Conservation (phyloP, 75 land plant genomes). For the Cupressus sempervirens region DNA sequence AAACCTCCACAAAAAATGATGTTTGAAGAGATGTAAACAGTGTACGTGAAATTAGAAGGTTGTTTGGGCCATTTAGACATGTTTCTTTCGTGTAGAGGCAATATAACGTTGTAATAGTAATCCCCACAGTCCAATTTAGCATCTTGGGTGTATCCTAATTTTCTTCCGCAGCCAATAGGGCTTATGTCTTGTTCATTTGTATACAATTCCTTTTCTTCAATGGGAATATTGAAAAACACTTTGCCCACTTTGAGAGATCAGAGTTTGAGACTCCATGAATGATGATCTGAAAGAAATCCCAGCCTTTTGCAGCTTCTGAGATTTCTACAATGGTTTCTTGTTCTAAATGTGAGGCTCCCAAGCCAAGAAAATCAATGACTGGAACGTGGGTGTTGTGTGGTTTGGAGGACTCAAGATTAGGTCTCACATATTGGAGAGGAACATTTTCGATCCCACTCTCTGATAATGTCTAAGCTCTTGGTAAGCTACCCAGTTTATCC, state of each 20-base stretch:
- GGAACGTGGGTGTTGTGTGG: not conserved
- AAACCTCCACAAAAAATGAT: too few species aligned
- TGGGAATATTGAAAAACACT: not conserved
- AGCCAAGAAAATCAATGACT: not conserved
- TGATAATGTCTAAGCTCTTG: not conserved
- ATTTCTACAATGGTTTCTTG: not conserved
- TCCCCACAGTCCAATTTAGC: not conserved
- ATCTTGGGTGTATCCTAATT: not conserved
- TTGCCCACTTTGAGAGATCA: not conserved
- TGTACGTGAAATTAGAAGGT: not conserved
- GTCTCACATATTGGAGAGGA: not conserved
- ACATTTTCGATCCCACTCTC: constrained; percentile 3
- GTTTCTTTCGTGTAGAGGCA: not conserved
- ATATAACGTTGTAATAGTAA: not conserved
- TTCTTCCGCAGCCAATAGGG: not conserved
- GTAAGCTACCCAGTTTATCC: not conserved
- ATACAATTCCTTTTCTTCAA: not conserved
- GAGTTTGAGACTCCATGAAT: not conserved
- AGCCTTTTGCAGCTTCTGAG: not conserved
- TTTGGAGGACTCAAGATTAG: too few species aligned
- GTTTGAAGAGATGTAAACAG: not conserved
- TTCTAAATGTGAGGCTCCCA: not conserved
- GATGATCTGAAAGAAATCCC: constrained; percentile 4
- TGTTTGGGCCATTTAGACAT: not conserved
- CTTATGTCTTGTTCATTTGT: not conserved